A percentile compares a stretch with the other conserved stretches of the same genome.
Conservation (phyloP, 2,329 filamentous ascomycete genomes). For the Paecilomyces formosus region DNA sequence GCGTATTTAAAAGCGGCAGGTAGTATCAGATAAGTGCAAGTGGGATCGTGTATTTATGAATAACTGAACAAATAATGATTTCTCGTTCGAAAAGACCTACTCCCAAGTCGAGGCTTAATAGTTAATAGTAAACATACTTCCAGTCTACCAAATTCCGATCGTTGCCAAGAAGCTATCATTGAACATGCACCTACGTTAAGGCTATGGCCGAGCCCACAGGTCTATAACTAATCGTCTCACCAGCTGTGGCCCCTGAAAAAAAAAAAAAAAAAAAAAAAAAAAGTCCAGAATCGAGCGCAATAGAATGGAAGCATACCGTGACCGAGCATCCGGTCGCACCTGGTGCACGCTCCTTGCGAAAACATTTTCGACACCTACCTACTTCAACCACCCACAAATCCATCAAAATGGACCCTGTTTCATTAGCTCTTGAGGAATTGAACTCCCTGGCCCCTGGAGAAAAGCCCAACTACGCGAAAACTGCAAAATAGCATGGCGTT, state of each 20-base stretch:
- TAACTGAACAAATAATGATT: too few species aligned
- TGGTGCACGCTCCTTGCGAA: not conserved
- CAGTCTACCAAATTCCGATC: too few species aligned
- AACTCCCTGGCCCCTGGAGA: not conserved
- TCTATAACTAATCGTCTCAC: too few species aligned
- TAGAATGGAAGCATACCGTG: too few species aligned
- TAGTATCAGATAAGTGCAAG: not conserved
- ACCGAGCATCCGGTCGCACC: not conserved
- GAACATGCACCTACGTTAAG: too few species aligned
- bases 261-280: too few species aligned
- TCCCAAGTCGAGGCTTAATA: not conserved
- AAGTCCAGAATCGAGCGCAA: too few species aligned
- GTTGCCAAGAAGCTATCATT: too few species aligned
- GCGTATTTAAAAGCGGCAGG: not conserved
- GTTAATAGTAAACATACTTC: not conserved
- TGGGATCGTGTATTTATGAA: not conserved
- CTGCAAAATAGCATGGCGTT: not conserved
- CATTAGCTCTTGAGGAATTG: not conserved
- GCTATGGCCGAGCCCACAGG: too few species aligned
- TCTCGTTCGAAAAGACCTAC: not conserved
- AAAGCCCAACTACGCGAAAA: not conserved
- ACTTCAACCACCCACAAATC: not conserved
- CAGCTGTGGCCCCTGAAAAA: not conserved
- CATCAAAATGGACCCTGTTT: not conserved
- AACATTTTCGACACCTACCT: not conserved